A percentile compares a stretch with the other conserved stretches of the same genome.
Evolutionary conservation across 257 asterid species (phyloP).

Genomic region (Solanum appendiculatum): DNA sequence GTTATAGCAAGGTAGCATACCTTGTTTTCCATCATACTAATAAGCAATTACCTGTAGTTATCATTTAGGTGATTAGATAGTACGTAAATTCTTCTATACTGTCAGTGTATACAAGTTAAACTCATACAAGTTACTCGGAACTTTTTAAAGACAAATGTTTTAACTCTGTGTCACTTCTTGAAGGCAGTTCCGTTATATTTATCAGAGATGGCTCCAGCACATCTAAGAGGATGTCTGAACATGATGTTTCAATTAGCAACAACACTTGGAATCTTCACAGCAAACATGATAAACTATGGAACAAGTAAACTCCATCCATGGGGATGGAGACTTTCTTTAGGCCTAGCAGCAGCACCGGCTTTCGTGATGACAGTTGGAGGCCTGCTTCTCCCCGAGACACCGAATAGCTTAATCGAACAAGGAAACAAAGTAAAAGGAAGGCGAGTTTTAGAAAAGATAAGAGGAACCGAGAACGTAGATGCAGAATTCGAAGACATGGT

Average conservation of each 20-base stretch:
- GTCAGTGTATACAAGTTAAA: not conserved
- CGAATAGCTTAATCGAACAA: slow-evolving; percentile 68
- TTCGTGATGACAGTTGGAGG: slow-evolving; percentile 62
- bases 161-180: not conserved
- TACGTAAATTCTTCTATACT: not conserved
- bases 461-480: slow-evolving; percentile 59
- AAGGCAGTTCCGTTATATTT: slow-evolving; percentile 82
- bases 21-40: not conserved
- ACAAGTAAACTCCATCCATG: slow-evolving; percentile 57
- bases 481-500: slow-evolving; percentile 67
- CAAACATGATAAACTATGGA: slow-evolving; percentile 79
- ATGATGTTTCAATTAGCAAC: slow-evolving; percentile 89
- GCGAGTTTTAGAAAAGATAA: slow-evolving; percentile 39
- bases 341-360: slow-evolving; percentile 77
- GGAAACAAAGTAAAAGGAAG: slow-evolving; percentile 36
- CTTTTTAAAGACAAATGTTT: not conserved
- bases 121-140: not conserved
- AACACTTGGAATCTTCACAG: slow-evolving; percentile 72
- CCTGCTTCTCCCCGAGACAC: slow-evolving; percentile 69
- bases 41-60: not conserved
- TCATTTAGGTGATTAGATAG: not conserved
- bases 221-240: slow-evolving; percentile 67
- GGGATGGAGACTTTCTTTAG: slow-evolving; percentile 90
- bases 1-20: not conserved
- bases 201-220: slow-evolving; percentile 94